Base-by-base conservation (phyloP, 2,329 filamentous ascomycete species). In the Fusarium sp. region DNA sequence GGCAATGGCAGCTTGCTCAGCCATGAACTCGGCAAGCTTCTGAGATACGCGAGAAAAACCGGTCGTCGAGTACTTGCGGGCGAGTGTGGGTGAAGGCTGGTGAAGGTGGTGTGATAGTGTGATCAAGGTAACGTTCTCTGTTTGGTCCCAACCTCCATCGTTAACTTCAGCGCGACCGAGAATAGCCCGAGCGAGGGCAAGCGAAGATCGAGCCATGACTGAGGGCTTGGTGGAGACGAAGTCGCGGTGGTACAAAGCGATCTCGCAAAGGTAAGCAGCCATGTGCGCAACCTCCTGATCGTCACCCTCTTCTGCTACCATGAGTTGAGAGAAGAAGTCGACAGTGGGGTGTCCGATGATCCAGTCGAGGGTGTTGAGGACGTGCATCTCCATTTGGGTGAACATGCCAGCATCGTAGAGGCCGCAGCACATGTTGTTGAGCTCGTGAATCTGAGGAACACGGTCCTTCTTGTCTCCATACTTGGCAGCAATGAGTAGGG, bases 361-460 rank as follows among this genome's bases (percentile, higher is more conserved):
- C 96, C 96, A 99, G 80, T 97, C 94, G 64, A 99, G 88, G 3
- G 96, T 99, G 83, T 98, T 97, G 75, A 99, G 88, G 40, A 99
- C 95, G 81, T 99, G 96, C 94, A 97, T 98, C 84, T 99, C 96
- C 96, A 99, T 99, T 82, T 99, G 96, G 13, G 94, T 95, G 84
- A 99, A 99, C 96, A 99, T 99, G 83, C 97, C 95, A 52, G 97
- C 94, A 77, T 99, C 96, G 83, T 99, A 99, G 41, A 98, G 88
- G 40, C 93, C 94, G 83, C 96, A 98, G 87, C 96, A 99, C 96
- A 99, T 98, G 74, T 95, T 97, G 87, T 97, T 97, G 71, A 99
- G 86, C 80, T 99, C 96, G 79, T 94, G 91, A 79, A 99, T 97
- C 71, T 97, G 96, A 7, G 96, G 96, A n/a, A 99, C 96, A 54